phyloP scores from a whole-genome alignment of 345 rosid genomes.

The Gossypium australe region DNA sequence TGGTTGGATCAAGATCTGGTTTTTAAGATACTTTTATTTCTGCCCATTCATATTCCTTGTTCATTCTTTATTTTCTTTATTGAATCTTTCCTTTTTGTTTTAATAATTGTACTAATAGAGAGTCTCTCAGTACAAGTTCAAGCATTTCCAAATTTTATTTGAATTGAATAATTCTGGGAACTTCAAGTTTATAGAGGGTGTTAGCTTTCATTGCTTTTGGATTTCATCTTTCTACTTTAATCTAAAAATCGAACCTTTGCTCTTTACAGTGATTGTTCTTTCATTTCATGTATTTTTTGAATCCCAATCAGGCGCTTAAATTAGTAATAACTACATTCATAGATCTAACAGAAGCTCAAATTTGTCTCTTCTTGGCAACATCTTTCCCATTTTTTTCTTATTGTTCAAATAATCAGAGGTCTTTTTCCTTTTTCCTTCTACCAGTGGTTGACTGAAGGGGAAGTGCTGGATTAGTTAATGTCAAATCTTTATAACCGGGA shows the following conservation, averaged over 20 bases:
- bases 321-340: neutral
- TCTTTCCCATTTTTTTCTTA: neutral
- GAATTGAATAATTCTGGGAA: neutral
- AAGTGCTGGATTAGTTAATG: no score
- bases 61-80: neutral
- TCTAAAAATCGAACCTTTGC: conserved; percentile 3
- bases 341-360: conserved; percentile 6
- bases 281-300: neutral
- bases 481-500: neutral
- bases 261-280: neutral
- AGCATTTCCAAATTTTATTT: neutral
- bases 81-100: neutral
- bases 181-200: neutral
- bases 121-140: neutral
- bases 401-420: neutral
- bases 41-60: neutral
- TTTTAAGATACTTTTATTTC: neutral
- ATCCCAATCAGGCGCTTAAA: neutral
- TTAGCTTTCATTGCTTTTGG: neutral
- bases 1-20: conserved; percentile 8
- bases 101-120: neutral
- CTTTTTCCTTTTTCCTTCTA: neutral
- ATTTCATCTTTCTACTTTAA: neutral
- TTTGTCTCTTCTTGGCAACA: neutral
- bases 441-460: no score